Evolutionary conservation across 2,329 filamentous ascomycete genomes (phyloP).

Genomic region (Neopestalotiopsis sp.): DNA sequence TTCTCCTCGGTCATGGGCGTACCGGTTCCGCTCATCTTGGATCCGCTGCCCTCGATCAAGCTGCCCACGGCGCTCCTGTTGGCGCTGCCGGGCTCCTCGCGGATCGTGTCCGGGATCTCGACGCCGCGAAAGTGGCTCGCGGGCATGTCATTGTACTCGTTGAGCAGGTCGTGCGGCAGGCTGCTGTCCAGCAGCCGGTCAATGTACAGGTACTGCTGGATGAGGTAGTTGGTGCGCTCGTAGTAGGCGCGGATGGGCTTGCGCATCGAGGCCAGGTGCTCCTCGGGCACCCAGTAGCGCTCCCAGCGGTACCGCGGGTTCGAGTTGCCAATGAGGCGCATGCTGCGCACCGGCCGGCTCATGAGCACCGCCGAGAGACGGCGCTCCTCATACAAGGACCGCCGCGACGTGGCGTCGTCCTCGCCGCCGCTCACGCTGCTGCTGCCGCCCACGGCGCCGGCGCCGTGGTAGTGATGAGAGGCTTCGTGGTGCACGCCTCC

Average conservation of each 20-base stretch:
- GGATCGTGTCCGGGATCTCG: conserved; percentile 75
- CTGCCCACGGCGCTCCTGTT: conserved; percentile 36
- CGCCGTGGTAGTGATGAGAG: neutral
- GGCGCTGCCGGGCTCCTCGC: conserved; percentile 64
- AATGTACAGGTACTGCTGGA: conserved; percentile 93
- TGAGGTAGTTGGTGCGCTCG: conserved; percentile 83
- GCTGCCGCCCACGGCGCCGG: neutral
- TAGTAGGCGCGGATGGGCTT: conserved; percentile 86
- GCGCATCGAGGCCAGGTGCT: conserved; percentile 73
- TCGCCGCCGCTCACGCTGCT: conserved; percentile 33
- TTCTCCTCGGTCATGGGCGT: neutral
- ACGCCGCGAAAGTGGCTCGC: conserved; percentile 58
- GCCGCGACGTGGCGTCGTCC: conserved; percentile 46
- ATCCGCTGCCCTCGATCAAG: conserved; percentile 23
- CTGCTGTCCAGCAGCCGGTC: conserved; percentile 89
- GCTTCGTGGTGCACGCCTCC: conserved; percentile 18
- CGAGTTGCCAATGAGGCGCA: conserved; percentile 85
- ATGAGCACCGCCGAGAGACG: conserved; percentile 65
- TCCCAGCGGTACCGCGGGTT: conserved; percentile 89
- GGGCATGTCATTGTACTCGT: conserved; percentile 79
- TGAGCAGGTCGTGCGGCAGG: conserved; percentile 88
- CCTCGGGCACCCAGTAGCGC: conserved; percentile 82
- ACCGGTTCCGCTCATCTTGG: neutral
- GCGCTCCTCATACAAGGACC: conserved; percentile 59
- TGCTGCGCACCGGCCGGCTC: conserved; percentile 78